Conservation (phyloP, 139 green algal species). For the Asterochloris sp. region DNA sequence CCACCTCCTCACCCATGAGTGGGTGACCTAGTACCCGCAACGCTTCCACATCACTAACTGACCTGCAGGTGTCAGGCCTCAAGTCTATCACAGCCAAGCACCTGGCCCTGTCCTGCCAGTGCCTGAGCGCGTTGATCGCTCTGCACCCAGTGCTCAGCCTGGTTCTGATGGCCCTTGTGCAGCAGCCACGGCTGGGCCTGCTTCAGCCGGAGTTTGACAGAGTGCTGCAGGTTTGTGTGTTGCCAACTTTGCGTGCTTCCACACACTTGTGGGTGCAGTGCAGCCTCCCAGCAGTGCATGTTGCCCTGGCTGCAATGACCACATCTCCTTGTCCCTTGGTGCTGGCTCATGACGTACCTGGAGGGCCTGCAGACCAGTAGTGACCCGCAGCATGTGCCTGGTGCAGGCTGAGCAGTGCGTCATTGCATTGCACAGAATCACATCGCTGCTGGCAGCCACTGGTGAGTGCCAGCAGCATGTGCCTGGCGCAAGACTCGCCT, state of each 20-base stretch:
- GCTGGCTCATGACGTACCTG: too few relatives aligned
- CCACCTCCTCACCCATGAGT: too few relatives aligned
- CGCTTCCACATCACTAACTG: background rate
- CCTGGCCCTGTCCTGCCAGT: conserved; percentile 69
- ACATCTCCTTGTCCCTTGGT: too few relatives aligned
- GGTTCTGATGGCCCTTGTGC: conserved; percentile 43
- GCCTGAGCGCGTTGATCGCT: conserved; percentile 40
- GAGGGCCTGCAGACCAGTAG: too few relatives aligned
- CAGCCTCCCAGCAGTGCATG: too few relatives aligned
- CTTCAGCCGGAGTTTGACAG: conserved; percentile 78
- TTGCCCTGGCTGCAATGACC: too few relatives aligned
- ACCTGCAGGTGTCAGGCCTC: conserved; percentile 60
- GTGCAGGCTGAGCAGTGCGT: too few relatives aligned
- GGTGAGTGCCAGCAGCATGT: background rate
- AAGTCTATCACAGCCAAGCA: conserved; percentile 94
- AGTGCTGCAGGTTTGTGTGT: conserved; percentile 51
- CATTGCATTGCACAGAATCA: too few relatives aligned
- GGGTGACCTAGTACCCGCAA: background rate
- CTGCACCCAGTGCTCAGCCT: conserved; percentile 50
- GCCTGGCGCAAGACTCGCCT: background rate
- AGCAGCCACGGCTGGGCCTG: conserved; percentile 43
- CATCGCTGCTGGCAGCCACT: too few relatives aligned
- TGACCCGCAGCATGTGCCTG: too few relatives aligned
- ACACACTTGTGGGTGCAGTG: background rate
- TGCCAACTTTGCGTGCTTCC: background rate